These are phyloP conservation scores for Trichosporon coremiiforme DNA, from an alignment of 1,284 basidiomycete species.

Conservation along the genomic window DNA sequence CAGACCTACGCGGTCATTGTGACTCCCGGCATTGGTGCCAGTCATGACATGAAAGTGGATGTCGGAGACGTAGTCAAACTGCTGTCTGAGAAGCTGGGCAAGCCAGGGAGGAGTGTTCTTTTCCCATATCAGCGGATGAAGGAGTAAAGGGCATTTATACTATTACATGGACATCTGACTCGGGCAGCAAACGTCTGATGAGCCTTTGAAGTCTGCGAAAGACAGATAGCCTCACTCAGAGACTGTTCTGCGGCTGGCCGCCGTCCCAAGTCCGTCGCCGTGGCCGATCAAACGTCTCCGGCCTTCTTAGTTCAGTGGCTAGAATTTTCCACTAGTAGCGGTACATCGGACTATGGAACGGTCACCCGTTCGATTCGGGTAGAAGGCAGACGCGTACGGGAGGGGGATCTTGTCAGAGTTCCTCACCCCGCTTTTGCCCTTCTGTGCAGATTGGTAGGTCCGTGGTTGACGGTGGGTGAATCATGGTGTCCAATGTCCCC, in stretches of 20 bases:
- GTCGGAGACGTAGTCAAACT: not conserved
- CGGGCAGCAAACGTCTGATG: too few relatives aligned
- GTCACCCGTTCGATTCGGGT: conserved; percentile 23
- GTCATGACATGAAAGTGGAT: not conserved
- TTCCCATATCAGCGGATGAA: not conserved
- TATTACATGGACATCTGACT: too few relatives aligned
- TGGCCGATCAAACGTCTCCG: not conserved
- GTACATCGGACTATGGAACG: not conserved
- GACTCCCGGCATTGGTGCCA: not conserved
- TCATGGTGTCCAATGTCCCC: too few relatives aligned
- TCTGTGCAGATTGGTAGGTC: too few relatives aligned
- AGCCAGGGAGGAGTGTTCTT: not conserved
- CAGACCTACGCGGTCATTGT: not conserved
- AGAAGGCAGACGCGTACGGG: not conserved
- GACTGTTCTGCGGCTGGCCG: too few relatives aligned
- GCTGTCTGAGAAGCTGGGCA: not conserved
- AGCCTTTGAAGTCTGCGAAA: too few relatives aligned
- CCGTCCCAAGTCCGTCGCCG: not conserved
- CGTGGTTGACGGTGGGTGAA: too few relatives aligned
- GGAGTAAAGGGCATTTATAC: not conserved
- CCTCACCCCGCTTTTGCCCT: not conserved
- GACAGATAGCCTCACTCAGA: too few relatives aligned
- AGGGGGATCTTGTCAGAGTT: not conserved
- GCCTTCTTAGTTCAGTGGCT: conserved; percentile 23
- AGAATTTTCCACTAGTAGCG: conserved; percentile 22